Conservation (phyloP, 139 green algal genomes). For the Nannochloris sp. region DNA sequence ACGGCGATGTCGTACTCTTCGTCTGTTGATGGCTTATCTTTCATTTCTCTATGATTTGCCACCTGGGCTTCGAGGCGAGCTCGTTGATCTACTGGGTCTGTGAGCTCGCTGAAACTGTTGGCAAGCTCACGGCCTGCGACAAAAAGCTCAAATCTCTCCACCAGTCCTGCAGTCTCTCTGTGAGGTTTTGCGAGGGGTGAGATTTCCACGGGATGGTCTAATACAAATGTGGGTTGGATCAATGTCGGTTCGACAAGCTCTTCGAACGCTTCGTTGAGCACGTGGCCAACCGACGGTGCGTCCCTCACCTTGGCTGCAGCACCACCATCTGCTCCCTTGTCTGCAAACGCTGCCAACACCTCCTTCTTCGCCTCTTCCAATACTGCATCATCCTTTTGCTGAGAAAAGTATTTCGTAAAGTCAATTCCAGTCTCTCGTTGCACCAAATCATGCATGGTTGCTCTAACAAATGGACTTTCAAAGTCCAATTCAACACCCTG, state of each 20-base stretch:
- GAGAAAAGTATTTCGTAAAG: constrained; percentile 2
- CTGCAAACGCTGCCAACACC: constrained; percentile 27
- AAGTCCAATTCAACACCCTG: constrained; percentile 77
- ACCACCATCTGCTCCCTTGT: constrained; percentile 6
- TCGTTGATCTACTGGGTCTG: constrained; percentile 92
- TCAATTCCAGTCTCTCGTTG: constrained; percentile 49
- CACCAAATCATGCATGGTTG: constrained; percentile 86
- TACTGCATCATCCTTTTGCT: constrained; percentile 14
- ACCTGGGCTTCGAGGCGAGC: constrained; percentile 82
- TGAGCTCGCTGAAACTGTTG: constrained; percentile 94
- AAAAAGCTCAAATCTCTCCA: constrained; percentile 98
- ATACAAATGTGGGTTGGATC: constrained; percentile 94
- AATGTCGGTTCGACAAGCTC: constrained; percentile 68
- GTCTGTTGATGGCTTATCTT: constrained; percentile 11
- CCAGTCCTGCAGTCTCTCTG: constrained; percentile 60
- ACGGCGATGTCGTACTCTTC: constrained; percentile 53
- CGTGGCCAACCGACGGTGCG: constrained; percentile 39
- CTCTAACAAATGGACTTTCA: constrained; percentile 69
- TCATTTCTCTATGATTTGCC: constrained; percentile 32
- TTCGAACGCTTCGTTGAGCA: constrained; percentile 95
- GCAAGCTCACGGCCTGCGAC: constrained; percentile 88
- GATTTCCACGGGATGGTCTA: constrained; percentile 88
- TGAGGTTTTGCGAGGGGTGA: constrained; percentile 93
- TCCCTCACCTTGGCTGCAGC: constrained; percentile 18
- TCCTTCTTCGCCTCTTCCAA: constrained; percentile 35